These are phyloP conservation scores for Cytospora piceicola DNA, from an alignment of 2,329 filamentous ascomycete species.

Conservation along the genomic window DNA sequence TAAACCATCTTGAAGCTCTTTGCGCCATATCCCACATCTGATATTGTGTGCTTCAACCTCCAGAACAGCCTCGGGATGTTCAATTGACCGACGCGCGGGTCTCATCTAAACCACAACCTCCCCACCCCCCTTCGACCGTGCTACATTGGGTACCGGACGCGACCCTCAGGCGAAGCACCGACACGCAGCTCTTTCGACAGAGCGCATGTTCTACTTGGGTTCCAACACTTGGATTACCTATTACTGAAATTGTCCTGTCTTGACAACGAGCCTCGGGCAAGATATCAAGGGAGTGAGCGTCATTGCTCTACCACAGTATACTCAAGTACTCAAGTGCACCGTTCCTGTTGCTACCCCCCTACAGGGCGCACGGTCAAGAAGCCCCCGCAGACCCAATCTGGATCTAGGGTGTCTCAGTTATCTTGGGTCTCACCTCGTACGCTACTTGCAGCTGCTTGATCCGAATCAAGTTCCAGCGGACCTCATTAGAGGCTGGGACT, in stretches of 20 bases:
- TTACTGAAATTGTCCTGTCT: not conserved
- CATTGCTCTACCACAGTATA: not conserved
- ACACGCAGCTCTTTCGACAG: not conserved
- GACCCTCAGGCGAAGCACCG: not conserved
- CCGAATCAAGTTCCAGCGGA: slow-evolving; percentile 15
- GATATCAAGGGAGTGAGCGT: not conserved
- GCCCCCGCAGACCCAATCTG: slow-evolving; percentile 12
- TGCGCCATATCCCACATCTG: not conserved
- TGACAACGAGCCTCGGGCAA: not conserved
- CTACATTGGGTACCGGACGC: not conserved
- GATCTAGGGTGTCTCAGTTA: slow-evolving; percentile 6
- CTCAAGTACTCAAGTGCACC: slow-evolving; percentile 1
- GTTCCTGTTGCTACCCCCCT: not conserved
- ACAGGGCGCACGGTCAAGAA: slow-evolving; percentile 17
- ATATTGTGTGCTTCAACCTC: not conserved
- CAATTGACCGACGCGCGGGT: not conserved
- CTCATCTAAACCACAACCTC: not conserved
- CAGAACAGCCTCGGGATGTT: not conserved
- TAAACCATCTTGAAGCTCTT: not conserved
- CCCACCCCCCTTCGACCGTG: not conserved
- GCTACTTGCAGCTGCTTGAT: slow-evolving; percentile 10
- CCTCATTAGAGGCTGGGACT: slow-evolving; percentile 24
- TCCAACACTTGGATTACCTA: not conserved
- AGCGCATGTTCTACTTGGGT: slow-evolving; percentile 1
- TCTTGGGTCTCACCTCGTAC: slow-evolving; percentile 18